Base-by-base conservation (phyloP, 2,329 filamentous ascomycete genomes). In the Aschersonia sp. region DNA sequence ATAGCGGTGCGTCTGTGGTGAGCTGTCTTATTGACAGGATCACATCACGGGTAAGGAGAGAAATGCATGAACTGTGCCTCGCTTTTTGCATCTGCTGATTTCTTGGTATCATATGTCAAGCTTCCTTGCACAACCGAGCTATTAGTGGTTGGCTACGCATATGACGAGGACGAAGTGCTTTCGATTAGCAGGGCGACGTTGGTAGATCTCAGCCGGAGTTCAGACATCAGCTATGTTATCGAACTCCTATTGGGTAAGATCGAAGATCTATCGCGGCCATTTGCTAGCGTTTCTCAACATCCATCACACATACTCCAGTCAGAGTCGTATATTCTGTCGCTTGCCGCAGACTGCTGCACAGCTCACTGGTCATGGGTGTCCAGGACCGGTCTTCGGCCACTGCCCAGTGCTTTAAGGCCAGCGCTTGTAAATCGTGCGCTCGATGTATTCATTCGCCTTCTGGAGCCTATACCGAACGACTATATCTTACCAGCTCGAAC, bases 341-440 rank as follows among this genome's bases (percentile, higher is more conserved):
- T 84, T 41, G 69, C 79, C 37, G 76, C 79, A 57, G 79, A 83
- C 56, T 84, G 80, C 58, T 83, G 78, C 54, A 70, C 72, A 45
- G 72, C 73, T 47, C 72, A 80, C 57, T 83, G 79, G 78, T 42
- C 63, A 30, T 45, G 35, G 67, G 48, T 40, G 9, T 56, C 50
- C 32, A 52, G 56, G 29, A 48, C 48, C 40, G 51, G 50, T 31
- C 52, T 50, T 10, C 44, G 45, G 4, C 69, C 46, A 4, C 69
- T 67, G 11, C 61, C 66, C 32, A 32, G n/a, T 32, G 56, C 66
- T 1, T 61, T 82, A 30, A 69, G 71, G 29, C 68, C 73, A 44
- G 59, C 64, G 29, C 63, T 82, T 10, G 72, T 79, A 37, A 66
- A 59, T 44, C 74, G 77, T 46, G 58, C 78, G 30, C 71, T 81